Evolutionary conservation across 306 rosid genomes (phyloP).

Genomic region (Corylus avellana): DNA sequence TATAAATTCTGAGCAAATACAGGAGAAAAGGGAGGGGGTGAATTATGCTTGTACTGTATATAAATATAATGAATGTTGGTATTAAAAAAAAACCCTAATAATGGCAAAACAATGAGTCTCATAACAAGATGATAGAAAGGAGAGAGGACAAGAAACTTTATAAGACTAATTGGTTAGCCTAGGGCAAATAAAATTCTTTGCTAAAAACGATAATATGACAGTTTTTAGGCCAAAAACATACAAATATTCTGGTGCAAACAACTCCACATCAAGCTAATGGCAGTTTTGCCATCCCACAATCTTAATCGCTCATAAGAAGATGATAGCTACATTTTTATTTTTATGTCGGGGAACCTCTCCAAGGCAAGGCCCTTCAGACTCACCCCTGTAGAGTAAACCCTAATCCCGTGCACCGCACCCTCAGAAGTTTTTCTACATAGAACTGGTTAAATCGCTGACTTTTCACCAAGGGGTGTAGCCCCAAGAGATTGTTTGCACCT

Average conservation of each 20-base stretch:
- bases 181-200: neutral
- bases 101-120: neutral
- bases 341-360: no score
- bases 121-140: no score
- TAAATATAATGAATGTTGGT: neutral
- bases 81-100: neutral
- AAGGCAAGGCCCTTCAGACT: no score
- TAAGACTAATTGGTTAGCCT: neutral
- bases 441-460: no score
- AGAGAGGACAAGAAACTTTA: neutral
- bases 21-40: no score
- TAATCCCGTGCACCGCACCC: no score
- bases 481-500: no score
- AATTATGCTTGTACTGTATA: neutral
- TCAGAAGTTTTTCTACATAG: no score
- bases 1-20: no score
- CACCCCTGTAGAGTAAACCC: no score
- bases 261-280: neutral
- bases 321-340: neutral
- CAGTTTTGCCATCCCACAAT: neutral
- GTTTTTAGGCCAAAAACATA: neutral
- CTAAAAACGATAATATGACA: neutral
- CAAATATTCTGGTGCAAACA: neutral
- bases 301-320: neutral
- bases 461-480: no score